Evolutionary conservation across 2,329 filamentous ascomycete genomes (phyloP).

Genomic region (Xylariaceae sp.): DNA sequence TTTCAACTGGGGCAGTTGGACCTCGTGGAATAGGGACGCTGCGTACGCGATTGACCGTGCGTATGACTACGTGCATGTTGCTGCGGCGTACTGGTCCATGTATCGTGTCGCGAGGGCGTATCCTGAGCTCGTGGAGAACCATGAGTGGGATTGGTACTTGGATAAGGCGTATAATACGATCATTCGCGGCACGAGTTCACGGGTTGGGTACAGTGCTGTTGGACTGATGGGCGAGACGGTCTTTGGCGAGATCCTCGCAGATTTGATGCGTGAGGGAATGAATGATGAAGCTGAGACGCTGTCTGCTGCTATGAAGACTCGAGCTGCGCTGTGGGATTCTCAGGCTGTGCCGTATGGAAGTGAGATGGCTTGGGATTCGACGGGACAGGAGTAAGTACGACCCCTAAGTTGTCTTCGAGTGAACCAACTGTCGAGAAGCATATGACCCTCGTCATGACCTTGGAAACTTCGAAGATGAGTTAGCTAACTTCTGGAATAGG

Average conservation of each 20-base stretch:
- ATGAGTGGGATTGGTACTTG: slow-evolving; percentile 51
- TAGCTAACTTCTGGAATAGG: slow-evolving; percentile 13
- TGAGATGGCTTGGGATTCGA: slow-evolving; percentile 60
- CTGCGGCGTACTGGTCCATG: slow-evolving; percentile 52
- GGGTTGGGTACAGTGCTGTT: slow-evolving; percentile 40
- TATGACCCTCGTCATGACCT: neutral
- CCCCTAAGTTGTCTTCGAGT: neutral
- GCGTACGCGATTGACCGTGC: slow-evolving; percentile 46
- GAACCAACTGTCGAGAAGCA: neutral
- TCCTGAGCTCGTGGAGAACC: slow-evolving; percentile 38
- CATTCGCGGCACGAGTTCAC: slow-evolving; percentile 34
- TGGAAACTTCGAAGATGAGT: neutral
- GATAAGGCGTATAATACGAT: slow-evolving; percentile 49
- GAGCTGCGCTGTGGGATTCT: slow-evolving; percentile 46
- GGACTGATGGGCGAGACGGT: slow-evolving; percentile 58
- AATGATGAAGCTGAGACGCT: slow-evolving; percentile 37
- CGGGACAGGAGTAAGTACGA: slow-evolving; percentile 45
- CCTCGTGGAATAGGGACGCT: slow-evolving; percentile 44
- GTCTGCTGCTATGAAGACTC: slow-evolving; percentile 42
- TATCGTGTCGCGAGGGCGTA: slow-evolving; percentile 50
- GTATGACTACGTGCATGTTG: slow-evolving; percentile 56
- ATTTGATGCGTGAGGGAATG: slow-evolving; percentile 45
- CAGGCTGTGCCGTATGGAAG: slow-evolving; percentile 52
- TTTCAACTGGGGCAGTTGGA: slow-evolving; percentile 47
- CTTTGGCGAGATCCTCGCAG: slow-evolving; percentile 47